These are phyloP conservation scores for Annulohypoxylon stygium DNA, from an alignment of 495 filamentous ascomycete genomes.

Conservation along the genomic window DNA sequence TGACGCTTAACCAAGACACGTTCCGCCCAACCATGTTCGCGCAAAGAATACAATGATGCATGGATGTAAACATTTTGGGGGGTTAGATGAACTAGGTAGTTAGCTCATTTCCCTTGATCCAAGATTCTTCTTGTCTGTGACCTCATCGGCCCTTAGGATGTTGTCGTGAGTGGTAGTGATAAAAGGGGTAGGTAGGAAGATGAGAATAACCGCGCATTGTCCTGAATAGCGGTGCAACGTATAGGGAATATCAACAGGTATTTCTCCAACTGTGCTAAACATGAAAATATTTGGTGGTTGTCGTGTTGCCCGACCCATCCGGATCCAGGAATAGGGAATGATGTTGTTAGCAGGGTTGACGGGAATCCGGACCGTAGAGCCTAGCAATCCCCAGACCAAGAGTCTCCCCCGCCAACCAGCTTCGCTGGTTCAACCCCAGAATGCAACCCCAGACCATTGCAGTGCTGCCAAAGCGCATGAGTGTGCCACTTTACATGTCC, in stretches of 20 bases:
- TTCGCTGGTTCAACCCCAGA: slow-evolving; percentile 37
- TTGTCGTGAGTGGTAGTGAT: slow-evolving; percentile 34
- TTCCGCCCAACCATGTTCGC: slow-evolving; percentile 32
- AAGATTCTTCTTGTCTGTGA: slow-evolving; percentile 36
- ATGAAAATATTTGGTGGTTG: slow-evolving; percentile 28
- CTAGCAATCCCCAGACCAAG: slow-evolving; percentile 50
- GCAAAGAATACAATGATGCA: slow-evolving; percentile 31
- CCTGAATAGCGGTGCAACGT: slow-evolving; percentile 38
- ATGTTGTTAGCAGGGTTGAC: slow-evolving; percentile 42
- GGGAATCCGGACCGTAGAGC: slow-evolving; percentile 48
- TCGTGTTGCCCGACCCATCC: slow-evolving; percentile 28
- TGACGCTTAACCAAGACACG: slow-evolving; percentile 32
- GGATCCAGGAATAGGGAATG: slow-evolving; percentile 41
- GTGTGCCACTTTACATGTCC: slow-evolving; percentile 28
- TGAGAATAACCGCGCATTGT: slow-evolving; percentile 40
- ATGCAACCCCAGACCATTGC: slow-evolving; percentile 41
- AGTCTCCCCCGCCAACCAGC: slow-evolving; percentile 52
- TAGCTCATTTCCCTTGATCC: slow-evolving; percentile 20
- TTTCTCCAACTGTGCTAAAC: slow-evolving; percentile 38
- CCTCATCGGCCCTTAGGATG: slow-evolving; percentile 42
- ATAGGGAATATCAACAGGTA: slow-evolving; percentile 34
- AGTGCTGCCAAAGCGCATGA: slow-evolving; percentile 40
- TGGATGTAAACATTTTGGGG: slow-evolving; percentile 20
- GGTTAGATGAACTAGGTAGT: slow-evolving; percentile 37
- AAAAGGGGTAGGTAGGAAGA: slow-evolving; percentile 32